Percentiles rank a stretch among this genome's conserved stretches.
These are phyloP conservation scores for Dactylellina drechsleri DNA, from an alignment of 2,329 filamentous ascomycete genomes.

Conservation along the genomic window DNA sequence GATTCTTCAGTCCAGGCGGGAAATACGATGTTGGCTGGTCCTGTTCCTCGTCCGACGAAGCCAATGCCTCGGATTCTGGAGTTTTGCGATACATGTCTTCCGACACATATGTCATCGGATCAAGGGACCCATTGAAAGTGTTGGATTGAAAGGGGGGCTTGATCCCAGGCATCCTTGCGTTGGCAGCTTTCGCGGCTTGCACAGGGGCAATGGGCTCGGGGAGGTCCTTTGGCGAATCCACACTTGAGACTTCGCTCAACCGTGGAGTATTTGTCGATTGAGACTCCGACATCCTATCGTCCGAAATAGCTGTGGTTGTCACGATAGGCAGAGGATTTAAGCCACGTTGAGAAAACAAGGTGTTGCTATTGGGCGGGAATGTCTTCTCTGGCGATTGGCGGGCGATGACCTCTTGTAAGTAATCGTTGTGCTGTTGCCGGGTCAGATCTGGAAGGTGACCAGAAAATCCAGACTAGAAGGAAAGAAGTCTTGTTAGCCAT, in stretches of 20 bases:
- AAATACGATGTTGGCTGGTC: conserved; percentile 71
- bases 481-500: conserved; percentile 33
- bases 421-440: conserved; percentile 54
- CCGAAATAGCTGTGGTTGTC: conserved; percentile 48
- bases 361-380: conserved; percentile 45
- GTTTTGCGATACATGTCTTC: conserved; percentile 71
- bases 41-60: conserved; percentile 91
- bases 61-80: conserved; percentile 91
- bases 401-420: conserved; percentile 52
- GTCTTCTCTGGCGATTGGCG: conserved; percentile 51
- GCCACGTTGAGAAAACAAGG: conserved; percentile 53
- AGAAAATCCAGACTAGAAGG: conserved; percentile 50
- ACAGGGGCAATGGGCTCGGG: conserved; percentile 54
- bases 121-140: conserved; percentile 49
- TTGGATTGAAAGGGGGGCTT: conserved; percentile 52
- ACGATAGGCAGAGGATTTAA: conserved; percentile 52
- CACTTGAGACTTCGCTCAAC: conserved; percentile 58
- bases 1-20: conserved; percentile 66
- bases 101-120: conserved; percentile 51
- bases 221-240: conserved; percentile 57
- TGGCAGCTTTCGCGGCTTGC: conserved; percentile 43
- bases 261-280: conserved; percentile 58
- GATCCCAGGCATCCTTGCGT: conserved; percentile 52
- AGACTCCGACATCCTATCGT: conserved; percentile 55
- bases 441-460: conserved; percentile 55